Conservation (phyloP, 805 yeast genomes). For the Saturnispora dispora region DNA sequence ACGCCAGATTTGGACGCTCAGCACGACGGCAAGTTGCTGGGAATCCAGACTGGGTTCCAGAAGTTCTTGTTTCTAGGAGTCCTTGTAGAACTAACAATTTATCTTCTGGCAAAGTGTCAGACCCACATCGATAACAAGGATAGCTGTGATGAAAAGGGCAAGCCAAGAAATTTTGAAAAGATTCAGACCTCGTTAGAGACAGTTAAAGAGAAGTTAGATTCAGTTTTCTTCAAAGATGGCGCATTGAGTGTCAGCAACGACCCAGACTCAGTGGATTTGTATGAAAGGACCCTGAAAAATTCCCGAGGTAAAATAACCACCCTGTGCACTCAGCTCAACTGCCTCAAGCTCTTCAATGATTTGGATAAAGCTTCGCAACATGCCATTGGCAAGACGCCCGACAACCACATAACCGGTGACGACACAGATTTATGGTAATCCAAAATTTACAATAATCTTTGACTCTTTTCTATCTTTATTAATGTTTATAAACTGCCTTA, state of each 20-base stretch:
- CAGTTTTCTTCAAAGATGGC: slow-evolving; percentile 17
- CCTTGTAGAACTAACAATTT: slow-evolving; percentile 39
- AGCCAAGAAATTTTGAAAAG: slow-evolving; percentile 13
- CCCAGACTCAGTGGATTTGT: slow-evolving; percentile 21
- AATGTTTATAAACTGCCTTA: background rate
- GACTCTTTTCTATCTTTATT: slow-evolving; percentile 11
- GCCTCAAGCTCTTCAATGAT: slow-evolving; percentile 15
- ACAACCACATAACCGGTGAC: slow-evolving; percentile 14
- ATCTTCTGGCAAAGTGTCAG: slow-evolving; percentile 7
- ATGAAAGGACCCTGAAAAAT: slow-evolving; percentile 21
- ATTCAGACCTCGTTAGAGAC: slow-evolving; percentile 3
- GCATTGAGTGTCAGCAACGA: slow-evolving; percentile 19
- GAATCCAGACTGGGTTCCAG: slow-evolving; percentile 72
- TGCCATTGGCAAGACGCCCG: slow-evolving; percentile 23
- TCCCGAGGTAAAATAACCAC: slow-evolving; percentile 23
- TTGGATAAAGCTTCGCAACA: slow-evolving; percentile 16
- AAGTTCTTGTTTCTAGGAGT: slow-evolving; percentile 64
- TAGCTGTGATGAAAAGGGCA: slow-evolving; percentile 6
- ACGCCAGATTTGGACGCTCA: slow-evolving; percentile 53
- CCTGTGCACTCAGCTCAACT: slow-evolving; percentile 19
- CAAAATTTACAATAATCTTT: background rate
- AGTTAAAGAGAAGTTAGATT: slow-evolving; percentile 16
- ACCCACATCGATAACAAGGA: background rate
- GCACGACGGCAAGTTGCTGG: slow-evolving; percentile 76
- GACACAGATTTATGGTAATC: slow-evolving; percentile 26